Evolutionary conservation across 352 stramenopile genomes (phyloP).

Genomic region (Globisporangium canariense): DNA sequence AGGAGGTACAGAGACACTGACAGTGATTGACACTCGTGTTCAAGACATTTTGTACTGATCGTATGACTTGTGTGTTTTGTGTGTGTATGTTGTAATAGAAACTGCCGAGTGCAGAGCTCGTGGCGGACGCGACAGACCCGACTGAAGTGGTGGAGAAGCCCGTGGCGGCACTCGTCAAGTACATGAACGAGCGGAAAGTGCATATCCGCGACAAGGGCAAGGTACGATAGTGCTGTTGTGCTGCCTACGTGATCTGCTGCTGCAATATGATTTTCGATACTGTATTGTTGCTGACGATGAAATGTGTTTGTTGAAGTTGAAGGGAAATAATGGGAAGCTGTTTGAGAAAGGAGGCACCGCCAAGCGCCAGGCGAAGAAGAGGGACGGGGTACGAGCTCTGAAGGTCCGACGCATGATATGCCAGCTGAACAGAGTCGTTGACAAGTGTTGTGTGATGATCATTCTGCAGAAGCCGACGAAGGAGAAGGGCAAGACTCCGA

Average conservation of each 20-base stretch:
- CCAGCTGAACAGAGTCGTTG: no score
- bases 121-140: conserved; percentile 44
- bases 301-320: not conserved
- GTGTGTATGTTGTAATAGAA: conserved; percentile 35
- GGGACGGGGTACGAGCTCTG: conserved; percentile 26
- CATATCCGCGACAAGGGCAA: conserved; percentile 67
- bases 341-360: conserved; percentile 32
- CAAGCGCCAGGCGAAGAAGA: conserved; percentile 42
- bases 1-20: conserved; percentile 42
- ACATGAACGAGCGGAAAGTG: conserved; percentile 72
- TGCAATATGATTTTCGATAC: no score
- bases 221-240: conserved; percentile 19
- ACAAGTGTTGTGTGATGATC: not conserved
- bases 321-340: conserved; percentile 36
- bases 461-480: conserved; percentile 15
- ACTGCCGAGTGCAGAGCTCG: conserved; percentile 62
- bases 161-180: conserved; percentile 74
- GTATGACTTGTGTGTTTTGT: not conserved
- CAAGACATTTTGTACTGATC: not conserved
- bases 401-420: not conserved
- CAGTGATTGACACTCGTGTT: no score
- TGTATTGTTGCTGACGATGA: no score
- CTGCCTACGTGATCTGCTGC: no score
- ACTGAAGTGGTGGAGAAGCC: conserved; percentile 58
- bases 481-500: conserved; percentile 19